These are phyloP conservation scores for Angophora floribunda DNA, from an alignment of 345 rosid genomes.

Conservation along the genomic window DNA sequence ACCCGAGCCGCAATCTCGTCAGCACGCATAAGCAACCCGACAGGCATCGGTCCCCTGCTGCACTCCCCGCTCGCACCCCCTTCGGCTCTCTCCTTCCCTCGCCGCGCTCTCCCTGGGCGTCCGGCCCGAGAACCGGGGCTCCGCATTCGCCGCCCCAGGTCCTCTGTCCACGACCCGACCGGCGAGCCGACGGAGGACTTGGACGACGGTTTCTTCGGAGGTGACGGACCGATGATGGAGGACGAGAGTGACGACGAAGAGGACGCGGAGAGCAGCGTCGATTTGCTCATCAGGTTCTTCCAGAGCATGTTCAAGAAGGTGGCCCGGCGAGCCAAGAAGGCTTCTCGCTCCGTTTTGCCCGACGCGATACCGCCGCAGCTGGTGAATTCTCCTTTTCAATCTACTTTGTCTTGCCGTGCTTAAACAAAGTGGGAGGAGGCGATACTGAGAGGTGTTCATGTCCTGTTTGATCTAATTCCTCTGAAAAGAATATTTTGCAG, in stretches of 20 bases:
- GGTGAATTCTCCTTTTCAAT: conserved; percentile 16
- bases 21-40: neutral
- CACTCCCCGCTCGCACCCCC: neutral
- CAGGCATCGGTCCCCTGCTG: neutral
- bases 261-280: conserved; percentile 61
- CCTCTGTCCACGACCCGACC: conserved; percentile 24
- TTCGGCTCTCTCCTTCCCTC: neutral
- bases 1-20: neutral
- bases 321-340: conserved; percentile 66
- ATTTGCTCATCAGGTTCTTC: conserved; percentile 57
- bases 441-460: neutral
- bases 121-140: conserved; percentile 9
- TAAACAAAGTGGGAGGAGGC: neutral
- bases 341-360: conserved; percentile 58
- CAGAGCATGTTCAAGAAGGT: conserved; percentile 51
- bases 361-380: conserved; percentile 51
- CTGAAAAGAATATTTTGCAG: neutral
- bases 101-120: conserved; percentile 2
- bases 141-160: neutral
- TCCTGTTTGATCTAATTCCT: neutral
- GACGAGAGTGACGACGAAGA: conserved; percentile 43
- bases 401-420: neutral
- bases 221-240: conserved; percentile 9
- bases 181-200: conserved; percentile 23
- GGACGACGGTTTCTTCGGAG: conserved; percentile 33